A percentile compares a stretch with the other conserved stretches of the same genome.
Conservation (phyloP, 2,329 filamentous ascomycete genomes). For the Pseudogymnoascus sp. region DNA sequence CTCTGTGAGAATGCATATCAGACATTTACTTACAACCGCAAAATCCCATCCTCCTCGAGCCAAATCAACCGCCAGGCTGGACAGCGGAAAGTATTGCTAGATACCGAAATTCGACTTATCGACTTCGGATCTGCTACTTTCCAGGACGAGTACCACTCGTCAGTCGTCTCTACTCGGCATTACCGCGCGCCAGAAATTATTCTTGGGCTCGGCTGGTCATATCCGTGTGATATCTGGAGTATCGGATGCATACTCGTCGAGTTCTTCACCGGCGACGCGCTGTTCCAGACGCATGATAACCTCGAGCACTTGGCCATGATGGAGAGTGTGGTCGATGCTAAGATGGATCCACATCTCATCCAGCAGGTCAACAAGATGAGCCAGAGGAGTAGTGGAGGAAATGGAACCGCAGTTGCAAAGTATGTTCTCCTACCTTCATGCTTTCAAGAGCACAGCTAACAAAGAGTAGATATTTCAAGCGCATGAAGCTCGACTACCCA, state of each 20-base stretch:
- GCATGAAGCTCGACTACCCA: conserved; percentile 58
- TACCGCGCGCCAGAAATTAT: conserved; percentile 67
- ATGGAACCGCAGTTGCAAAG: conserved; percentile 55
- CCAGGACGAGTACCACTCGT: conserved; percentile 66
- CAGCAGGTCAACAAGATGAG: conserved; percentile 50
- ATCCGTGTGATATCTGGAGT: conserved; percentile 67
- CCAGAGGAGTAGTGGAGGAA: conserved; percentile 40
- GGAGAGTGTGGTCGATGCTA: conserved; percentile 57
- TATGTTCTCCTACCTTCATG: conserved; percentile 32
- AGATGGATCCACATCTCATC: conserved; percentile 54
- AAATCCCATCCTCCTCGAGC: conserved; percentile 60
- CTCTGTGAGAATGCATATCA: conserved; percentile 59
- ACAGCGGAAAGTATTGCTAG: conserved; percentile 57
- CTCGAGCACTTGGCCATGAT: conserved; percentile 71
- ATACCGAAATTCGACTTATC: conserved; percentile 63
- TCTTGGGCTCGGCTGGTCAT: conserved; percentile 63
- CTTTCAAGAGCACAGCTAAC: conserved; percentile 11
- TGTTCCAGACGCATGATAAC: conserved; percentile 68
- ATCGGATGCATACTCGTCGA: conserved; percentile 67
- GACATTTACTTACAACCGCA: conserved; percentile 63
- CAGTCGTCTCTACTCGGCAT: conserved; percentile 62
- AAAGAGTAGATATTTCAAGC: conserved; percentile 46
- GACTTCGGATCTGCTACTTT: conserved; percentile 68
- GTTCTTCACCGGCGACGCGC: conserved; percentile 63
- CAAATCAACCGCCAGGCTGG: conserved; percentile 54